Conservation (phyloP, 805 yeast genomes). For the Candida dendrica region DNA sequence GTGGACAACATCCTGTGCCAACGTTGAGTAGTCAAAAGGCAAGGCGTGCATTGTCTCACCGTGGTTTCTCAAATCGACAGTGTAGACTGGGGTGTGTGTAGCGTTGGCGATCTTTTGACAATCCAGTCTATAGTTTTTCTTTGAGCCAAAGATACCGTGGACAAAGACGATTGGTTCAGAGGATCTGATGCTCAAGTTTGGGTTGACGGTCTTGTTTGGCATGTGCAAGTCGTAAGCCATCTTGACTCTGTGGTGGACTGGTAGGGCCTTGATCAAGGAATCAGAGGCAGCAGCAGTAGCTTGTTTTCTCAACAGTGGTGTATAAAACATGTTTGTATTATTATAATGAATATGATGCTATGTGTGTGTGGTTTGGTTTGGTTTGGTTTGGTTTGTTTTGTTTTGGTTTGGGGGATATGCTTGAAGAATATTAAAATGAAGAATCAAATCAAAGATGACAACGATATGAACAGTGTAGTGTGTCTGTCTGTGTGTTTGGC, state of each 20-base stretch:
- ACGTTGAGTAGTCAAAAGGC: conserved; percentile 33
- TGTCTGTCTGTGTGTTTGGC: too few relatives aligned
- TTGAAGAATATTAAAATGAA: neutral
- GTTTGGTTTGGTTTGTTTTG: too few relatives aligned
- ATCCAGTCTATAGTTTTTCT: conserved; percentile 30
- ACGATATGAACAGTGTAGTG: neutral
- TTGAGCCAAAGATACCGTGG: conserved; percentile 44
- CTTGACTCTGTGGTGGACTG: conserved; percentile 12
- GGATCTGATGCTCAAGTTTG: conserved; percentile 15
- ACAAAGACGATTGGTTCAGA: conserved; percentile 32
- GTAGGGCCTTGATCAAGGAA: conserved; percentile 7
- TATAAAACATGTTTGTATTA: neutral
- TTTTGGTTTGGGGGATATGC: neutral
- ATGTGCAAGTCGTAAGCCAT: conserved; percentile 19
- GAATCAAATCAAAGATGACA: neutral
- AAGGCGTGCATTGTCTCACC: conserved; percentile 34
- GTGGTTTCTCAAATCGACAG: conserved; percentile 43
- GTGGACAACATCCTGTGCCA: conserved; percentile 34
- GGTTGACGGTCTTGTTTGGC: conserved; percentile 20
- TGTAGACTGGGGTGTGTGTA: conserved; percentile 27
- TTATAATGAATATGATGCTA: neutral
- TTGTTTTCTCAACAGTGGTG: neutral
- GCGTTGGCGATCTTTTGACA: conserved; percentile 27
- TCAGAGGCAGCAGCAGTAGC: neutral
- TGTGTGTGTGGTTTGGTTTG: too few relatives aligned